phyloP scores from a whole-genome alignment of 306 rosid genomes.

The Carpinus fangiana region DNA sequence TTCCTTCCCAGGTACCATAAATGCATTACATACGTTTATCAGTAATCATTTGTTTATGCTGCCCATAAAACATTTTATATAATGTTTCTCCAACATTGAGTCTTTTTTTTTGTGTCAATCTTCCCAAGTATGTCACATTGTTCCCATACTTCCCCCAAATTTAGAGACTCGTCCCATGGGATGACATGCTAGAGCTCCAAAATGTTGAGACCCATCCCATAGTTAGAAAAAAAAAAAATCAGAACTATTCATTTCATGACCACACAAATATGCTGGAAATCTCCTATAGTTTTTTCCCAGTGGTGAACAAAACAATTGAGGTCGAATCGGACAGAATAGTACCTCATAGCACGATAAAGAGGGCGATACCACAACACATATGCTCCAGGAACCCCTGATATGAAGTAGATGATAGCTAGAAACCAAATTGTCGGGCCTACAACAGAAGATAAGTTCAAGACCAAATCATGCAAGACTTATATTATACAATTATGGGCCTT shows the following conservation, averaged over 20 bases:
- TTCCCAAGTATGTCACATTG: conserved; percentile 1
- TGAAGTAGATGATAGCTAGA: conserved; percentile 75
- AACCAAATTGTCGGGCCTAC: conserved; percentile 83
- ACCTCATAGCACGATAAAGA: conserved; percentile 96
- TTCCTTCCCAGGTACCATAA: background rate
- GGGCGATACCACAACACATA: conserved; percentile 96
- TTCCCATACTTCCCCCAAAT: conserved; percentile 16
- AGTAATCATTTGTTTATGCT: background rate
- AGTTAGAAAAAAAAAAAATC: background rate
- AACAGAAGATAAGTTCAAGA: conserved; percentile 32
- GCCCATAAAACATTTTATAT: background rate
- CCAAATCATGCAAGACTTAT: conserved; percentile 23
- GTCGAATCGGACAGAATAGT: conserved; percentile 24
- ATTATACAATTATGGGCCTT: conserved; percentile 3
- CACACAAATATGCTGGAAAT: conserved; percentile 19
- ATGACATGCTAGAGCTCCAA: conserved; percentile 18
- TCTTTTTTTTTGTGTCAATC: background rate
- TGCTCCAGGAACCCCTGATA: conserved; percentile 73
- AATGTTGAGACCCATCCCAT: conserved; percentile 9
- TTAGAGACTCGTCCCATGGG: conserved; percentile 14
- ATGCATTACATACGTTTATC: background rate
- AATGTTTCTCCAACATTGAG: background rate
- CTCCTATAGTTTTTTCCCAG: conserved; percentile 23
- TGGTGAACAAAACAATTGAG: conserved; percentile 19
- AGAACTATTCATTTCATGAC: conserved; percentile 4